Conservation (phyloP, 1,284 basidiomycete genomes). For the Irpex sp. region DNA sequence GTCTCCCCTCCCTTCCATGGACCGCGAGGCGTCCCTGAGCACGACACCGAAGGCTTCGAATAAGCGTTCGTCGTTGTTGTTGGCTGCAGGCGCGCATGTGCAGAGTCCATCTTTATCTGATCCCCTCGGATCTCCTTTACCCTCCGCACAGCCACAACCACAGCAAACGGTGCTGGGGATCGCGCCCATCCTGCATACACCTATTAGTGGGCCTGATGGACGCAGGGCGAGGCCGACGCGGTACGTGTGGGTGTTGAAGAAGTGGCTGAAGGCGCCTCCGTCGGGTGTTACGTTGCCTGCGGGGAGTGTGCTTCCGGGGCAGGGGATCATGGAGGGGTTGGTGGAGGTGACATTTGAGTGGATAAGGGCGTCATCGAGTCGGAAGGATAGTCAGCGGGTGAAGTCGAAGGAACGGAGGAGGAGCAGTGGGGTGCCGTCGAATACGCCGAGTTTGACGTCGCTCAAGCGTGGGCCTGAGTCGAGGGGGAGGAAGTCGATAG, state of each 20-base stretch:
- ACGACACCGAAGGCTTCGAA: constrained; percentile 3
- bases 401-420: constrained; percentile 16
- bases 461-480: constrained; percentile 9
- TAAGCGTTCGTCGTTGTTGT: constrained; percentile 20
- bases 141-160: constrained; percentile 24
- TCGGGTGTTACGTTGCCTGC: constrained; percentile 7
- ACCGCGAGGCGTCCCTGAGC: constrained; percentile 7
- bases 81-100: constrained; percentile 2
- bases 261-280: constrained; percentile 63
- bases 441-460: constrained; percentile 23
- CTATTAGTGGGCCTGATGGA: constrained; percentile 19
- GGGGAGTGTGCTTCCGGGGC: background rate
- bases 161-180: constrained; percentile 60
- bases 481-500: background rate
- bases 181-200: constrained; percentile 46
- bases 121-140: constrained; percentile 15
- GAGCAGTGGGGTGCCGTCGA: constrained; percentile 17
- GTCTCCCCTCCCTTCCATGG: constrained; percentile 7
- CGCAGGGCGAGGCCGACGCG: constrained; percentile 43
- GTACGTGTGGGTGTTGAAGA: constrained; percentile 79
- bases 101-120: constrained; percentile 11
- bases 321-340: constrained; percentile 17
- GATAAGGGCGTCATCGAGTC: constrained; percentile 46
- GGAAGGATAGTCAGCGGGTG: constrained; percentile 15
- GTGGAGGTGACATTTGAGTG: constrained; percentile 75